These are phyloP conservation scores for Hanseniaspora thailandica DNA, from an alignment of 805 yeast genomes.

Conservation along the genomic window DNA sequence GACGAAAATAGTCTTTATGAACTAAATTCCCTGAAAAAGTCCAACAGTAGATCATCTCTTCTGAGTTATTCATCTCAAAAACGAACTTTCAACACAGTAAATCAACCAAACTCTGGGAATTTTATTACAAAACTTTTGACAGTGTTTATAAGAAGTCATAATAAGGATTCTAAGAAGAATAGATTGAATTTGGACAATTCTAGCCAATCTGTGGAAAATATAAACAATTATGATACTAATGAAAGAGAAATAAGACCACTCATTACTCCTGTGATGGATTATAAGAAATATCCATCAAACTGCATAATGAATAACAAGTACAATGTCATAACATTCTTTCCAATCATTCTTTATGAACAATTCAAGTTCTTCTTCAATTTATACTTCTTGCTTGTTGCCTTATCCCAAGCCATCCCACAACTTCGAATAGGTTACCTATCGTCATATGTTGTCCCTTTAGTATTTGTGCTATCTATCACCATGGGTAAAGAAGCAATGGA, in stretches of 20 bases:
- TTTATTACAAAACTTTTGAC: conserved; percentile 20
- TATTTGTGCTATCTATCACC: conserved; percentile 81
- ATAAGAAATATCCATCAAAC: conserved; percentile 44
- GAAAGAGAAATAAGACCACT: conserved; percentile 37
- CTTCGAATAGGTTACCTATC: conserved; percentile 86
- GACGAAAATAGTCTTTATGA: not conserved
- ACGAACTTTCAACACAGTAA: conserved; percentile 3
- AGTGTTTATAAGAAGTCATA: not conserved
- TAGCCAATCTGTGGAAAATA: conserved; percentile 15
- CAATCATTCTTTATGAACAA: conserved; percentile 83
- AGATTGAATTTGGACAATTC: conserved; percentile 11
- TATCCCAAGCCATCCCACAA: conserved; percentile 83
- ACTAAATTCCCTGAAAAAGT: conserved; percentile 6
- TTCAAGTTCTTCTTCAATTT: conserved; percentile 93
- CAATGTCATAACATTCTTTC: conserved; percentile 75
- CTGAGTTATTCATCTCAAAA: conserved; percentile 15
- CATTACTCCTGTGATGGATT: conserved; percentile 30
- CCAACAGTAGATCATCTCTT: conserved; percentile 8
- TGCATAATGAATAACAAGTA: conserved; percentile 91
- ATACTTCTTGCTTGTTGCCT: conserved; percentile 82
- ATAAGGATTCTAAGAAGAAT: not conserved
- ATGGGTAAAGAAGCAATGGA: conserved; percentile 94
- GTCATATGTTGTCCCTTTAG: conserved; percentile 86
- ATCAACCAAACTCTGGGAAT: conserved; percentile 16
- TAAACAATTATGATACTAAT: conserved; percentile 10